A percentile compares a stretch with the other conserved stretches of the same genome.
Evolutionary conservation across 202 grass and related monocot genomes (phyloP).

Genomic region (Panicum hallii): DNA sequence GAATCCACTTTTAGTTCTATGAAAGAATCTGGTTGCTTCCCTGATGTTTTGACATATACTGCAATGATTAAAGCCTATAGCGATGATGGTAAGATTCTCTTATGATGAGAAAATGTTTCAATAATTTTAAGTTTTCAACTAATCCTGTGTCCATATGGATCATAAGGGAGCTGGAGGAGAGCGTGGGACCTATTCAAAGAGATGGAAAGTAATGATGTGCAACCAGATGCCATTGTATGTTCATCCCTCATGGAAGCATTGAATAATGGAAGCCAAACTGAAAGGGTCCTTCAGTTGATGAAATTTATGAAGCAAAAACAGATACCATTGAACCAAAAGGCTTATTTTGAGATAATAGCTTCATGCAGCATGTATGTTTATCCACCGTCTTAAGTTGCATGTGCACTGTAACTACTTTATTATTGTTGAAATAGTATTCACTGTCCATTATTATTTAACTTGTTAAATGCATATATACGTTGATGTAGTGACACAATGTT

Average conservation of each 20-base stretch:
- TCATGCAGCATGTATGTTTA: slow-evolving; percentile 83
- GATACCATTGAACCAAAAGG: slow-evolving; percentile 78
- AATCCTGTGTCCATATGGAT: slow-evolving; percentile 47
- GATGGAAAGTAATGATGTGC: slow-evolving; percentile 69
- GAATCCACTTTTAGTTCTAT: slow-evolving; percentile 81
- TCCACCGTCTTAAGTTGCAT: slow-evolving; percentile 39
- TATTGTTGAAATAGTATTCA: slow-evolving; percentile 25
- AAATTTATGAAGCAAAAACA: slow-evolving; percentile 75
- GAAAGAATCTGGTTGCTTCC: slow-evolving; percentile 67
- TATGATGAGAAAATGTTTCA: slow-evolving; percentile 15
- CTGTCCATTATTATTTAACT: not conserved
- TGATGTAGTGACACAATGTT: slow-evolving; percentile 28
- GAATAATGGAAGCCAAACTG: slow-evolving; percentile 73
- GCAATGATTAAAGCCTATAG: slow-evolving; percentile 81
- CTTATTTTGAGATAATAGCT: slow-evolving; percentile 81
- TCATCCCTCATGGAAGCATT: slow-evolving; percentile 83
- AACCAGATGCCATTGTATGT: slow-evolving; percentile 76
- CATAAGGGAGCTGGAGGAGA: slow-evolving; percentile 73
- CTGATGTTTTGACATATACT: slow-evolving; percentile 97
- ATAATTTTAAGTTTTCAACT: slow-evolving; percentile 37
- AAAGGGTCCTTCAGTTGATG: slow-evolving; percentile 75
- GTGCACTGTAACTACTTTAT: slow-evolving; percentile 16
- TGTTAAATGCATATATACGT: slow-evolving; percentile 25
- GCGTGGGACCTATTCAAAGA: slow-evolving; percentile 78
- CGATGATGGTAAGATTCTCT: slow-evolving; percentile 65